Evolutionary conservation across 2,329 filamentous ascomycete genomes (phyloP).

Genomic region (Aureobasidium sp.): DNA sequence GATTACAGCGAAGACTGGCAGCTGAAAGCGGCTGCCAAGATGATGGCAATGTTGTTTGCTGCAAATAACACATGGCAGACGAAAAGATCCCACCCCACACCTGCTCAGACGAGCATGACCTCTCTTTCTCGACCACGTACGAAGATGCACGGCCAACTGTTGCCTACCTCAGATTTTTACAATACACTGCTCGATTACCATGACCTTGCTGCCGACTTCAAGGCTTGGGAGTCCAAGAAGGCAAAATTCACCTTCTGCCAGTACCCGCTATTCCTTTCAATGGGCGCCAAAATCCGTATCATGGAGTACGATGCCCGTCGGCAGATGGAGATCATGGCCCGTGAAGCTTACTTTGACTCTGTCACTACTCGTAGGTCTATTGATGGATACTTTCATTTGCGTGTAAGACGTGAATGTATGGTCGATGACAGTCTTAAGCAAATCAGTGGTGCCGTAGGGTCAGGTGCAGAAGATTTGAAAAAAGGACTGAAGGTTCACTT

Average conservation of each 20-base stretch:
- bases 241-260: conserved; percentile 82
- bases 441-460: conserved; percentile 78
- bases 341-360: conserved; percentile 85
- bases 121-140: conserved; percentile 34
- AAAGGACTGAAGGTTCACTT: conserved; percentile 84
- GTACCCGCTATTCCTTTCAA: conserved; percentile 84
- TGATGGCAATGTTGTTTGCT: conserved; percentile 73
- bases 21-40: conserved; percentile 68
- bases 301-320: conserved; percentile 79
- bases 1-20: conserved; percentile 84
- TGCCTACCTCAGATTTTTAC: conserved; percentile 82
- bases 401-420: conserved; percentile 74
- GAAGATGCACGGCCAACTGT: conserved; percentile 54
- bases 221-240: conserved; percentile 71
- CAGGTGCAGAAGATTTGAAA: conserved; percentile 77
- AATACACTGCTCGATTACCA: conserved; percentile 77
- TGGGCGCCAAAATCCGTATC: conserved; percentile 87
- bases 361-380: conserved; percentile 68
- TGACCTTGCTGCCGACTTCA: conserved; percentile 80
- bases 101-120: conserved; percentile 17
- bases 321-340: conserved; percentile 82
- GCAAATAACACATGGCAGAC: conserved; percentile 59
- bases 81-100: conserved; percentile 6
- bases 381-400: conserved; percentile 64
- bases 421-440: conserved; percentile 81